Percentiles rank a stretch among this genome's conserved stretches.
These are phyloP conservation scores for Pythium sukuiense DNA, from an alignment of 352 stramenopile species.

Conservation along the genomic window DNA sequence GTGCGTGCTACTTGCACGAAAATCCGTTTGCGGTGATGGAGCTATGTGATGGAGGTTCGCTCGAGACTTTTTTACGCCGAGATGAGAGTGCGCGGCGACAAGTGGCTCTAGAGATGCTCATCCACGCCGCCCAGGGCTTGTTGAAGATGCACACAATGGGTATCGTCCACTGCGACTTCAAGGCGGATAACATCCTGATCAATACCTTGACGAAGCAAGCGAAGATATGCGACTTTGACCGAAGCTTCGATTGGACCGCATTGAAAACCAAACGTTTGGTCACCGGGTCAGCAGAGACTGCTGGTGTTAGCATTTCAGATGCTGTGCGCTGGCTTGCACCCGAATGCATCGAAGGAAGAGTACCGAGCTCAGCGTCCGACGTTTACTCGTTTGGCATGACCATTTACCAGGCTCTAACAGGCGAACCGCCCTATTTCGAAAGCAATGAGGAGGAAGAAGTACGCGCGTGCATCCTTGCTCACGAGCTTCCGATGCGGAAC, in stretches of 20 bases:
- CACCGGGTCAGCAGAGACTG: background rate
- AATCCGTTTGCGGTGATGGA: conserved; percentile 14
- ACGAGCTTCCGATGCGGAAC: conserved; percentile 1
- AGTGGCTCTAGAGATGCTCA: background rate
- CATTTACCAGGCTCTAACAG: conserved; percentile 21
- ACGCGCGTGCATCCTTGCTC: background rate
- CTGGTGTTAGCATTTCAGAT: conserved; percentile 13
- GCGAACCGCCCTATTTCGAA: conserved; percentile 13
- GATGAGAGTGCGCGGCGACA: background rate
- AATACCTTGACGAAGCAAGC: background rate
- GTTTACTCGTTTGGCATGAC: conserved; percentile 31
- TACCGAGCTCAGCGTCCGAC: conserved; percentile 20
- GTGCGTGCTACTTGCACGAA: background rate
- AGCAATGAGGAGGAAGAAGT: conserved; percentile 5
- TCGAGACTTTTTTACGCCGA: background rate
- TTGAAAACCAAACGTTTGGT: conserved; percentile 1
- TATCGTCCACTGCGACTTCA: conserved; percentile 16
- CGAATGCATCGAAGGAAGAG: conserved; percentile 19
- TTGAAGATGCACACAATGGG: conserved; percentile 1
- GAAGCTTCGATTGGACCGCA: conserved; percentile 10
- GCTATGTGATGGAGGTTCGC: conserved; percentile 6
- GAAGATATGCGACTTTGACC: conserved; percentile 9
- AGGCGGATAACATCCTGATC: conserved; percentile 8
- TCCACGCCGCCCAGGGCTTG: conserved; percentile 1
- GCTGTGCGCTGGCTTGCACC: conserved; percentile 16